Percentiles rank a stretch among this genome's conserved stretches.
Conservation (phyloP, 2,329 filamentous ascomycete species). For the Pseudogymnoascus sp. region DNA sequence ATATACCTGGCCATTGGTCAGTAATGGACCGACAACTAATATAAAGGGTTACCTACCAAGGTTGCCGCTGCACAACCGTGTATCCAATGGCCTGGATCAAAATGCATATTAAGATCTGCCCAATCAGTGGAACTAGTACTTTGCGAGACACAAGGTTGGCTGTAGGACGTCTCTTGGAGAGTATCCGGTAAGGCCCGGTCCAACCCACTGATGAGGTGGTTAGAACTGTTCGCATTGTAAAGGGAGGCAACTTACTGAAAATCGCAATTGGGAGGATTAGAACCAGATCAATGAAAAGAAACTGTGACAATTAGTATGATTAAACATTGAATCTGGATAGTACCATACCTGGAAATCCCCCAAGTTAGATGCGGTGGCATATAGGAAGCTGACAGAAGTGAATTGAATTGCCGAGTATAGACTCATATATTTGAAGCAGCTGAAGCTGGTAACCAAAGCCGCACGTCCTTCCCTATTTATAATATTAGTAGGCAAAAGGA, state of each 20-base stretch:
- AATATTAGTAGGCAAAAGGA: conserved; percentile 12
- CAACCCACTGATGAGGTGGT: conserved; percentile 63
- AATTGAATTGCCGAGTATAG: conserved; percentile 99
- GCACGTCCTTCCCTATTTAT: conserved; percentile 70
- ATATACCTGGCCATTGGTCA: conserved; percentile 52
- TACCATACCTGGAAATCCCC: conserved; percentile 76
- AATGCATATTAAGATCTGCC: conserved; percentile 79
- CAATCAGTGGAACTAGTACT: conserved; percentile 79
- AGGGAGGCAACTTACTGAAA: conserved; percentile 56
- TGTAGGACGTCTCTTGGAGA: conserved; percentile 80
- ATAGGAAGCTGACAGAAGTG: conserved; percentile 92
- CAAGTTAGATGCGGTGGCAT: conserved; percentile 85
- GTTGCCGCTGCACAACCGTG: conserved; percentile 65
- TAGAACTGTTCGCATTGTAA: not conserved
- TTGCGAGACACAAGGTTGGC: conserved; percentile 89
- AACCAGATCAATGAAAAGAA: conserved; percentile 87
- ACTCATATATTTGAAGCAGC: conserved; percentile 99
- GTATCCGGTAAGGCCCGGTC: conserved; percentile 71
- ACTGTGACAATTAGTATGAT: conserved; percentile 37
- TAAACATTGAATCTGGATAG: conserved; percentile 2
- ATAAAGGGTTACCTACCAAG: conserved; percentile 51
- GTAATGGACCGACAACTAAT: not conserved
- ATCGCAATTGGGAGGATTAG: conserved; percentile 94
- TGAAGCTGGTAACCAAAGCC: conserved; percentile 95
- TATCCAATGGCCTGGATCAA: conserved; percentile 69